These are phyloP conservation scores for Coemansia sp. DNA, from an alignment of 192 early-diverging fungal species.

Conservation along the genomic window DNA sequence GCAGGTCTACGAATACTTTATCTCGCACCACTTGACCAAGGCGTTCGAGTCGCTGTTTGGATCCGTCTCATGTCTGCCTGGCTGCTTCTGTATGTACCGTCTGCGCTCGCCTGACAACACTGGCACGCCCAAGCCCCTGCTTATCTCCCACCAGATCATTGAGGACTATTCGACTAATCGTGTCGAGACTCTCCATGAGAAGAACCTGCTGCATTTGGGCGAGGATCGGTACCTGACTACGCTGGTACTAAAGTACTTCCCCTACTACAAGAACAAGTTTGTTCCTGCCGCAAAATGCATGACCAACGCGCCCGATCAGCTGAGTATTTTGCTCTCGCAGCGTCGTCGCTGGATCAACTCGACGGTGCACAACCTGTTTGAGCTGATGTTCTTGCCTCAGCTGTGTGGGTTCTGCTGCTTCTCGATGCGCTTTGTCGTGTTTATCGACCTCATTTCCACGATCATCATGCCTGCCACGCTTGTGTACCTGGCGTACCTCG, in stretches of 20 bases:
- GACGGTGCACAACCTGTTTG: constrained; percentile 97
- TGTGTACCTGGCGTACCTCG: constrained; percentile 82
- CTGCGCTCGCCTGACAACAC: constrained; percentile 77
- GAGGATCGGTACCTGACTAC: constrained; percentile 99
- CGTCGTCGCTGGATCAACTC: constrained; percentile 99
- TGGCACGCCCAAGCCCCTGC: constrained; percentile 78
- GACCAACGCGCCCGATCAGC: constrained; percentile 93
- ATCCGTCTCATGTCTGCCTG: constrained; percentile 95
- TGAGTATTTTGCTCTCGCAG: constrained; percentile 92
- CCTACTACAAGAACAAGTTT: constrained; percentile 92
- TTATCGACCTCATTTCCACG: constrained; percentile 91
- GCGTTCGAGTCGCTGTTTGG: constrained; percentile 98
- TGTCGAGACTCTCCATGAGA: constrained; percentile 97
- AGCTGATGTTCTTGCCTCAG: constrained; percentile 86
- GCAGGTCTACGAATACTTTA: constrained; percentile 99
- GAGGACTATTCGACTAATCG: constrained; percentile 90
- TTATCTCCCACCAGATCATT: constrained; percentile 87
- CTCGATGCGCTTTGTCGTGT: constrained; percentile 95
- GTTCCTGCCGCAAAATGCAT: constrained; percentile 89
- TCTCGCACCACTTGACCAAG: constrained; percentile 95
- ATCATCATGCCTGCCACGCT: constrained; percentile 91
- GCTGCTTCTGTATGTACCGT: constrained; percentile 99
- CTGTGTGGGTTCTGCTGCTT: constrained; percentile 97
- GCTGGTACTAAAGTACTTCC: constrained; percentile 95
- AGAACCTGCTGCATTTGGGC: constrained; percentile 97